Percentiles rank a stretch among this genome's conserved stretches.
Evolutionary conservation across 208 protist genomes (phyloP).

Genomic region (Strigomonas culicis): DNA sequence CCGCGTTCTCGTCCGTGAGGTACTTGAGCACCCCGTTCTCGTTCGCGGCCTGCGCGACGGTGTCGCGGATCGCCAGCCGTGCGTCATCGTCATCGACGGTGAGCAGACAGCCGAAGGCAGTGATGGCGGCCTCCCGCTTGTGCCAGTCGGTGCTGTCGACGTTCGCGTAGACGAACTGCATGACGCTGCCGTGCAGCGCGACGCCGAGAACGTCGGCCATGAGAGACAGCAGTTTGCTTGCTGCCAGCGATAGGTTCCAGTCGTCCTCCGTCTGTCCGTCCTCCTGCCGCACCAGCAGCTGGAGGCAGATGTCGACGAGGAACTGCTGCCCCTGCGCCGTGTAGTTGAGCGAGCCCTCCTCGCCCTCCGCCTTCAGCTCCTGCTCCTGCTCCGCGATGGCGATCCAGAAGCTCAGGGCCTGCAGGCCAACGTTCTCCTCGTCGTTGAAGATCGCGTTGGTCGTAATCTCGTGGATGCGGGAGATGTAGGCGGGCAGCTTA

Average conservation of each 20-base stretch:
- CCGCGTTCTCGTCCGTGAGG: constrained; percentile 61
- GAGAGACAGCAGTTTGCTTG: constrained; percentile 86
- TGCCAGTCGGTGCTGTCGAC: constrained; percentile 92
- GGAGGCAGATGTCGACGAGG: constrained; percentile 85
- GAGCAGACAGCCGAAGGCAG: constrained; percentile 96
- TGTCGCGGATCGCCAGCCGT: constrained; percentile 69
- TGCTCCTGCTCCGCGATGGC: constrained; percentile 95
- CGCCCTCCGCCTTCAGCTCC: constrained; percentile 66
- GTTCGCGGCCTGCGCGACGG: constrained; percentile 86
- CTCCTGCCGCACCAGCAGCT: constrained; percentile 90
- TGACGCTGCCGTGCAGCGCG: constrained; percentile 76
- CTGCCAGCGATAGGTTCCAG: constrained; percentile 94
- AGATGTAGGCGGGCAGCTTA: constrained; percentile 92
- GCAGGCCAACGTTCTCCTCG: constrained; percentile 88
- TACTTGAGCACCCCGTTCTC: constrained; percentile 86
- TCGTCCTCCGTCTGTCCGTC: constrained; percentile 92
- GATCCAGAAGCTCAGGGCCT: constrained; percentile 98
- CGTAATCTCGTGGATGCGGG: constrained; percentile 85
- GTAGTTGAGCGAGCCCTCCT: constrained; percentile 72
- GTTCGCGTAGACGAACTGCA: constrained; percentile 94
- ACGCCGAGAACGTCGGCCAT: constrained; percentile 79
- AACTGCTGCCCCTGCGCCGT: constrained; percentile 70
- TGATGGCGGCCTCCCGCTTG: constrained; percentile 92
- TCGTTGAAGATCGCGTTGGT: constrained; percentile 87
- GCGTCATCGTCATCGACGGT: constrained; percentile 79